Base-by-base conservation (phyloP, 1,139 yeast genomes). In the Yamadazyma atlantica region DNA sequence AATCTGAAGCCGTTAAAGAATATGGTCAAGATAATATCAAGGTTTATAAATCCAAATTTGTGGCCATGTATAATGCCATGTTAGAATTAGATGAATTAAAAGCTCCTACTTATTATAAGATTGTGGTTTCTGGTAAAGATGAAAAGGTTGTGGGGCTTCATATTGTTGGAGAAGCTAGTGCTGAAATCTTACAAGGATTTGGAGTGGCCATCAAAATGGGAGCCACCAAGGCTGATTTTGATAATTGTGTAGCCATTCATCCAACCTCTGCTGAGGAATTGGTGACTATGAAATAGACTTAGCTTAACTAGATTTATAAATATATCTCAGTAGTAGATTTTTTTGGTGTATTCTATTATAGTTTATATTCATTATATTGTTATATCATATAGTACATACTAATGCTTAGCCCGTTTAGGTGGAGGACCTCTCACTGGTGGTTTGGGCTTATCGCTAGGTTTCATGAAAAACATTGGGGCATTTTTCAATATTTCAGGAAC, bases 191-290 rank as follows among this genome's bases (percentile, higher is more conserved):
- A 52, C 99, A 92, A 73, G 99, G 98, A 26, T 92, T 92, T 56
- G 98, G 97, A 40, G 98, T 89, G 38, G 98, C 98, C 40, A 71
- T 92, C 49, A 89, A 89, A 69, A 86, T 86, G 95, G 98, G 98
- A 28, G 98, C 98, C 32, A 92, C 98, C 33, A 92, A 92, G 73
- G 79, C 79, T 36, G 97, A 92, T 62, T 90, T 92, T 48, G 99
- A 92, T 64, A 82, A 71, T 59, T 86, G 95, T 67, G 97, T 92
- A 26, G 99, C 99, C 34, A 92, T 92, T 56, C 99, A 92, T 62
- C 99, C 99, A 45, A 90, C 98, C 1, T 81, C 95, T 48, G 98
- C 98, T 31, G 99, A 92, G 68, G 99, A 92, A 66, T 67, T 92
- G 42, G 99, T 92, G 31, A 92, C 99, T 22, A 70, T 92, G 80